Percentiles rank a stretch among this genome's conserved stretches.
Evolutionary conservation across 1,139 yeast species (phyloP).

Genomic region (Sugiyamaella neomexicana): DNA sequence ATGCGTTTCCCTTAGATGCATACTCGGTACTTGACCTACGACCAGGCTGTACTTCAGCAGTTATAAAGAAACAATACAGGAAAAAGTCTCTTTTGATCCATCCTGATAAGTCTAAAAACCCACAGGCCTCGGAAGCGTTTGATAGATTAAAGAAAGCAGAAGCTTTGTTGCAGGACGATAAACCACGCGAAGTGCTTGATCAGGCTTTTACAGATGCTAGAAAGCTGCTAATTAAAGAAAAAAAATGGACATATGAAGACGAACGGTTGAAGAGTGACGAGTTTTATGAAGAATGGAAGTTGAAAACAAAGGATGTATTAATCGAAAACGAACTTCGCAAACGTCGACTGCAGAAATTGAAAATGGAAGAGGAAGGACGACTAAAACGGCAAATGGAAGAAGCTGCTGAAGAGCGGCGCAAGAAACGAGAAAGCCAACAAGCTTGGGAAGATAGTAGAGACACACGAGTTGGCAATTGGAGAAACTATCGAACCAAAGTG

Average conservation of each 20-base stretch:
- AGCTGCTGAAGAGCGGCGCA: slow-evolving; percentile 44
- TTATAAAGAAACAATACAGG: slow-evolving; percentile 52
- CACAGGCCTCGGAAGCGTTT: slow-evolving; percentile 62
- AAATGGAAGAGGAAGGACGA: slow-evolving; percentile 47
- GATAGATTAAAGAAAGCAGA: slow-evolving; percentile 49
- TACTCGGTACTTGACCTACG: slow-evolving; percentile 57
- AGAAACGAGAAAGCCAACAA: slow-evolving; percentile 46
- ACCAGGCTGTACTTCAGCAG: slow-evolving; percentile 47
- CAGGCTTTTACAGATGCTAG: slow-evolving; percentile 48
- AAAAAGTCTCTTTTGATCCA: slow-evolving; percentile 64
- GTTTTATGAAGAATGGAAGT: slow-evolving; percentile 46
- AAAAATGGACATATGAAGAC: slow-evolving; percentile 46
- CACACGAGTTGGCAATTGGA: slow-evolving; percentile 60
- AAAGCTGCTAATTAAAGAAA: slow-evolving; percentile 46
- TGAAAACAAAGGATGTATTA: slow-evolving; percentile 45
- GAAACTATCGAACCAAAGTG: slow-evolving; percentile 50
- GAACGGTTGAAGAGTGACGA: slow-evolving; percentile 43
- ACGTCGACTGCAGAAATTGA: slow-evolving; percentile 42
- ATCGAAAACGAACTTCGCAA: slow-evolving; percentile 48
- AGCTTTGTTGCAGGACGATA: slow-evolving; percentile 39
- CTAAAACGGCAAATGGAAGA: slow-evolving; percentile 43
- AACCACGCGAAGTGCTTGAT: slow-evolving; percentile 42
- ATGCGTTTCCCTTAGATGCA: slow-evolving; percentile 52
- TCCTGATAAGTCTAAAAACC: slow-evolving; percentile 63
- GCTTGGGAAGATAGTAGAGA: slow-evolving; percentile 68